phyloP scores from a whole-genome alignment of 495 filamentous ascomycete species.

The Penicillium samsonianum region DNA sequence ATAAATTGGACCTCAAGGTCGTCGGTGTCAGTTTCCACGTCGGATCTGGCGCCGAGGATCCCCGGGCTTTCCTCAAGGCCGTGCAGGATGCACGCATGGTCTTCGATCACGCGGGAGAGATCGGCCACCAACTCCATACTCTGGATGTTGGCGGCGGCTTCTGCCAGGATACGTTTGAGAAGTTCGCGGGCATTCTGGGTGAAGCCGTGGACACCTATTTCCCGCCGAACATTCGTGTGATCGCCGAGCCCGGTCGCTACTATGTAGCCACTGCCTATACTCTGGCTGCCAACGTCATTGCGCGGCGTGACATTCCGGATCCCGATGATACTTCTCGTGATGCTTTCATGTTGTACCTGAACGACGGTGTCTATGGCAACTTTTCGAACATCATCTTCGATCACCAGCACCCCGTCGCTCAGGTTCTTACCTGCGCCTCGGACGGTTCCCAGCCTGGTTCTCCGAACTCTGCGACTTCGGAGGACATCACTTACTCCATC shows the following conservation, averaged over 20 bases:
- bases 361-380: conserved; percentile 96
- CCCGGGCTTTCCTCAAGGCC: conserved; percentile 81
- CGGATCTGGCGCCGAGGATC: conserved; percentile 91
- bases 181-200: conserved; percentile 79
- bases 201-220: conserved; percentile 83
- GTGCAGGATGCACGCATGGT: conserved; percentile 85
- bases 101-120: conserved; percentile 78
- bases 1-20: conserved; percentile 88
- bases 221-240: conserved; percentile 80
- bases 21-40: conserved; percentile 98
- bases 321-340: conserved; percentile 52
- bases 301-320: conserved; percentile 81
- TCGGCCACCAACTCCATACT: conserved; percentile 80
- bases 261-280: conserved; percentile 93
- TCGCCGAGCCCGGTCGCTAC: conserved; percentile 95
- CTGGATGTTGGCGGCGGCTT: conserved; percentile 97
- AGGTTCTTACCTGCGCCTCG: conserved; percentile 64
- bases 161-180: conserved; percentile 82
- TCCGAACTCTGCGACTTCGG: conserved; percentile 50
- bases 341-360: conserved; percentile 94
- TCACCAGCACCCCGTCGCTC: conserved; percentile 87
- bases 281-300: conserved; percentile 90
- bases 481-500: conserved; percentile 73
- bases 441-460: conserved; percentile 47
- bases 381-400: conserved; percentile 99